Evolutionary conservation across 2,329 filamentous ascomycete species (phyloP).

Genomic region (Colletotrichum tabaci): DNA sequence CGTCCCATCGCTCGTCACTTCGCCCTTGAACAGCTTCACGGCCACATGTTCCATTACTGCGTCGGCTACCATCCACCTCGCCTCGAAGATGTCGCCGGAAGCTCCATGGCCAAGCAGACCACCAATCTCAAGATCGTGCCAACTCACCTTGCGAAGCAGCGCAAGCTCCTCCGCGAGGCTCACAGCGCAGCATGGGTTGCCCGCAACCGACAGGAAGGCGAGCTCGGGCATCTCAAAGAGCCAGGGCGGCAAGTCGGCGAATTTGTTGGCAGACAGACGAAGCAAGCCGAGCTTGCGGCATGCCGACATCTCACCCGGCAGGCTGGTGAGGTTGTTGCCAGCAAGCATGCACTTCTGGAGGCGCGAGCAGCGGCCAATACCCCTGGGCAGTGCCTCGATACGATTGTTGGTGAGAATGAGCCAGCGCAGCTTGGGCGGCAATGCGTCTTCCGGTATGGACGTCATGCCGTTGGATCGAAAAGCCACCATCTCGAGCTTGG

Average conservation of each 20-base stretch:
- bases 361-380: slow-evolving; percentile 58
- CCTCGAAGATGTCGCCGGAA: slow-evolving; percentile 62
- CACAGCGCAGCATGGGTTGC: slow-evolving; percentile 59
- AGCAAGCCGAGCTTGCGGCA: slow-evolving; percentile 61
- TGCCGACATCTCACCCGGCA: slow-evolving; percentile 60
- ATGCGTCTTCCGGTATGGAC: slow-evolving; percentile 56
- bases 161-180: slow-evolving; percentile 38
- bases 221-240: slow-evolving; percentile 61
- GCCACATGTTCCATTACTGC: slow-evolving; percentile 56
- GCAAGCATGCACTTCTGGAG: slow-evolving; percentile 66
- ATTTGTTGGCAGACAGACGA: slow-evolving; percentile 59
- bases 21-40: slow-evolving; percentile 65
- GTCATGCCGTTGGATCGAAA: slow-evolving; percentile 64
- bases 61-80: slow-evolving; percentile 51
- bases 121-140: slow-evolving; percentile 57
- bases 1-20: slow-evolving; percentile 62
- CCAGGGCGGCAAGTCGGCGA: slow-evolving; percentile 58
- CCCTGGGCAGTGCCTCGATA: slow-evolving; percentile 55
- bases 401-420: slow-evolving; percentile 64
- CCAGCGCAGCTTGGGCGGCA: slow-evolving; percentile 62
- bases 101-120: slow-evolving; percentile 61
- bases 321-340: slow-evolving; percentile 57
- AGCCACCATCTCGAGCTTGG: slow-evolving; percentile 63
- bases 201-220: slow-evolving; percentile 63
- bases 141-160: slow-evolving; percentile 56